Percentiles rank a stretch among this genome's conserved stretches.
phyloP scores from a whole-genome alignment of 352 stramenopile genomes.

The Globisporangium okanoganense region DNA sequence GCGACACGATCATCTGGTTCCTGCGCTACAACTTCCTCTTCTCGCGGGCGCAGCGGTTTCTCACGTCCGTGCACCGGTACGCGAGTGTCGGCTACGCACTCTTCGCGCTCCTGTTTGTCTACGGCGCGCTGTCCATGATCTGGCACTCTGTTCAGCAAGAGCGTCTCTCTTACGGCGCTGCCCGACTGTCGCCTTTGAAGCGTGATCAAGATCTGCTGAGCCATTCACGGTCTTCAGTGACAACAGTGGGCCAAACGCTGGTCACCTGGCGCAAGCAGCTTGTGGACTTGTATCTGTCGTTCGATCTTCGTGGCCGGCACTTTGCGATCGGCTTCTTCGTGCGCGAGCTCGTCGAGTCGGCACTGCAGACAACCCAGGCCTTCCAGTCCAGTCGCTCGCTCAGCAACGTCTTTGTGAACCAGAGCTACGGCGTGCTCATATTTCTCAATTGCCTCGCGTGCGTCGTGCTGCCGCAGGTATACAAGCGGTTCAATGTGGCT shows the following conservation, averaged over 20 bases:
- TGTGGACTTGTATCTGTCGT: background rate
- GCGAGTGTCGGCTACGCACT: conserved; percentile 1
- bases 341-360: conserved; percentile 21
- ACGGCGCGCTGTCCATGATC: conserved; percentile 9
- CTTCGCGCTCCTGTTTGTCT: conserved; percentile 5
- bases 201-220: background rate
- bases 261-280: background rate
- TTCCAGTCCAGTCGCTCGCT: conserved; percentile 20
- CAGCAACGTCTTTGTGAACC: conserved; percentile 28
- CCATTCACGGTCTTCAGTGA: background rate
- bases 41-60: conserved; percentile 7
- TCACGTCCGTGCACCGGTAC: conserved; percentile 9
- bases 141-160: conserved; percentile 6
- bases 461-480: conserved; percentile 20
- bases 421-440: conserved; percentile 23
- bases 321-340: conserved; percentile 15
- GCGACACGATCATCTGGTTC: conserved; percentile 16
- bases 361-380: conserved; percentile 23
- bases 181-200: background rate
- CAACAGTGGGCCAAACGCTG: background rate
- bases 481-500: conserved; percentile 18
- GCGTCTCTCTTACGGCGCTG: conserved; percentile 6
- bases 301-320: conserved; percentile 12
- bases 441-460: conserved; percentile 31
- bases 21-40: conserved; percentile 20